Conservation (phyloP, 2,329 filamentous ascomycete genomes). For the Lomentospora prolificans region DNA sequence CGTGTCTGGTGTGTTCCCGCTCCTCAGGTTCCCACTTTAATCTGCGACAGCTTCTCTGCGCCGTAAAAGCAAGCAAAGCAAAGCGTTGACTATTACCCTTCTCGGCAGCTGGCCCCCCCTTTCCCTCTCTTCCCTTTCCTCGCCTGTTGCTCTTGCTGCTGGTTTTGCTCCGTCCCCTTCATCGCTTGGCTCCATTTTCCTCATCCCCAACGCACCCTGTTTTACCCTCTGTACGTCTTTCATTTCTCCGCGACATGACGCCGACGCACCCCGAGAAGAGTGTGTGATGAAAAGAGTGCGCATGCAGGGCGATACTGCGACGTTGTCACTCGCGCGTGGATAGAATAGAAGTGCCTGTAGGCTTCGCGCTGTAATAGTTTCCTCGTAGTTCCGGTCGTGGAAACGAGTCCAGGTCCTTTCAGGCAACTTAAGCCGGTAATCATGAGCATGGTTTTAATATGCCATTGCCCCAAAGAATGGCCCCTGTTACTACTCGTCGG, state of each 20-base stretch:
- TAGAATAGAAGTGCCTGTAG: not conserved
- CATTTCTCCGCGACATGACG: not conserved
- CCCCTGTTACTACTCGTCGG: not conserved
- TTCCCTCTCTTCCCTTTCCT: not conserved
- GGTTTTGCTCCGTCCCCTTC: not conserved
- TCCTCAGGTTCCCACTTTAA: slow-evolving; percentile 7
- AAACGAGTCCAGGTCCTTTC: not conserved
- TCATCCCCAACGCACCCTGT: not conserved
- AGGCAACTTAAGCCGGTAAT: not conserved
- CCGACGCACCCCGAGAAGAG: not conserved
- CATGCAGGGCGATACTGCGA: not conserved
- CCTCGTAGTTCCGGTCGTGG: not conserved
- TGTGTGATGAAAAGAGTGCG: not conserved
- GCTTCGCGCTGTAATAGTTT: not conserved
- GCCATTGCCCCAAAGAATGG: not conserved
- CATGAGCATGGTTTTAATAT: not conserved
- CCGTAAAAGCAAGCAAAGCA: not conserved
- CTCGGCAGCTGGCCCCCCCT: not conserved
- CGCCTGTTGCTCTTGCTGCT: not conserved
- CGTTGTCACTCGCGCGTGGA: not conserved
- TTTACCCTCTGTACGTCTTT: not conserved
- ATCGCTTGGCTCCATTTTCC: not conserved
- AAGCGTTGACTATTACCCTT: not conserved
- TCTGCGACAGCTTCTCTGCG: slow-evolving; percentile 5
- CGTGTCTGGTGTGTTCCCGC: slow-evolving; percentile 4